phyloP scores from a whole-genome alignment of 306 rosid species.

The Herpetospermum pedunculosum region DNA sequence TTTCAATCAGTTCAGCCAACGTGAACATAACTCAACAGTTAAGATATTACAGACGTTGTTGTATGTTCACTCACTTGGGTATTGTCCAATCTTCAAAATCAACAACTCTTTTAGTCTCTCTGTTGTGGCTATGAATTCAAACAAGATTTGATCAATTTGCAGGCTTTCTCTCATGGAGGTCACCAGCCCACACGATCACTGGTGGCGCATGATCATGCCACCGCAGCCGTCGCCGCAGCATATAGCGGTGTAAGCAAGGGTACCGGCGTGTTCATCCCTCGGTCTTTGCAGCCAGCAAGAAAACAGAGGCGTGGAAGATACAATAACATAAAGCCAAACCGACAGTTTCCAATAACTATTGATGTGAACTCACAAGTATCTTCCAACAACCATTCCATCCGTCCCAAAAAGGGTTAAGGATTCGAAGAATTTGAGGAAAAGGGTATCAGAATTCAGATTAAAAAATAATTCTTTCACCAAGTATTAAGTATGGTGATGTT shows the following conservation, averaged over 20 bases:
- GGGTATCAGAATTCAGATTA: neutral
- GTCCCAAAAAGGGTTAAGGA: conserved; percentile 31
- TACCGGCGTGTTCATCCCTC: conserved; percentile 80
- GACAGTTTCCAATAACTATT: conserved; percentile 20
- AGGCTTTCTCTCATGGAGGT: conserved; percentile 37
- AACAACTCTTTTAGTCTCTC: neutral
- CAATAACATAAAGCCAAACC: conserved; percentile 30
- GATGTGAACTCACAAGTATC: conserved; percentile 32
- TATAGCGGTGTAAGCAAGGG: conserved; percentile 63
- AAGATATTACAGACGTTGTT: neutral
- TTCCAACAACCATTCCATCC: conserved; percentile 19
- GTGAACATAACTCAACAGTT: neutral
- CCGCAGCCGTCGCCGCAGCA: neutral
- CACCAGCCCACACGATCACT: conserved; percentile 27
- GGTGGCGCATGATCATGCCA: conserved; percentile 19
- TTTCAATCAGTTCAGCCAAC: neutral
- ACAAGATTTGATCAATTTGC: conserved; percentile 7
- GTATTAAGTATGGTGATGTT: conserved; percentile 24
- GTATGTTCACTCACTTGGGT: neutral
- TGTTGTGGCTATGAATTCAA: neutral
- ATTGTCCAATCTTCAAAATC: neutral
- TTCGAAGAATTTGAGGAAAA: neutral
- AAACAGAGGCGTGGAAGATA: conserved; percentile 44
- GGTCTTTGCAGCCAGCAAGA: conserved; percentile 44
- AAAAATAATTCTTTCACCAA: conserved; percentile 10